A percentile compares a stretch with the other conserved stretches of the same genome.
Conservation (phyloP, 2,329 filamentous ascomycete species). For the Chaetomium olivaceum region DNA sequence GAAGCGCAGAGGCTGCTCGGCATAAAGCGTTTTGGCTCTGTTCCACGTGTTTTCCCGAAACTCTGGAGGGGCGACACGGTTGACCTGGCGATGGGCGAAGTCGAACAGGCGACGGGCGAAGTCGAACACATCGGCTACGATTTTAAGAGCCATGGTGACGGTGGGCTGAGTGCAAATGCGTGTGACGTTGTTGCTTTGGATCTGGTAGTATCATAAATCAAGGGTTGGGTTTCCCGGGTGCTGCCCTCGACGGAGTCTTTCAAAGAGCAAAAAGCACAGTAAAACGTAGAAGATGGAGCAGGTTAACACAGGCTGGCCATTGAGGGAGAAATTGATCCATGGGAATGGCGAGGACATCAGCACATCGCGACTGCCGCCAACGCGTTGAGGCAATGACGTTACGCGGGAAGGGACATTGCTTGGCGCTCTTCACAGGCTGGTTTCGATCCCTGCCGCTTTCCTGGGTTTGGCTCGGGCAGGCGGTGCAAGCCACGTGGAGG, state of each 20-base stretch:
- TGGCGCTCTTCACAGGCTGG: not conserved
- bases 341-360: not conserved
- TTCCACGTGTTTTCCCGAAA: constrained; percentile 59
- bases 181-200: not conserved
- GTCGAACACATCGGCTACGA: constrained; percentile 35
- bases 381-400: not conserved
- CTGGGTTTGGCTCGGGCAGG: no score
- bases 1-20: constrained; percentile 67
- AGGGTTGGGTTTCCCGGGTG: not conserved
- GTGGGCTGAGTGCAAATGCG: not conserved
- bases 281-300: no score
- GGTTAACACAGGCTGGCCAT: not conserved
- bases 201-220: not conserved
- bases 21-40: constrained; percentile 56
- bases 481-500: no score
- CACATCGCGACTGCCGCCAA: not conserved
- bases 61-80: constrained; percentile 59
- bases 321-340: not conserved
- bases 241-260: not conserved
- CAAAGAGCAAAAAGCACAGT: not conserved
- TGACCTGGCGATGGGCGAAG: constrained; percentile 47
- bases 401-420: not conserved
- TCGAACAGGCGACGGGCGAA: constrained; percentile 47
- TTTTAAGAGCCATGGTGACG: constrained; percentile 8
- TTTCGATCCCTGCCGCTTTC: no score